Base-by-base conservation (phyloP, 78 protist genomes). In the Cavenderia fasciculata region DNA sequence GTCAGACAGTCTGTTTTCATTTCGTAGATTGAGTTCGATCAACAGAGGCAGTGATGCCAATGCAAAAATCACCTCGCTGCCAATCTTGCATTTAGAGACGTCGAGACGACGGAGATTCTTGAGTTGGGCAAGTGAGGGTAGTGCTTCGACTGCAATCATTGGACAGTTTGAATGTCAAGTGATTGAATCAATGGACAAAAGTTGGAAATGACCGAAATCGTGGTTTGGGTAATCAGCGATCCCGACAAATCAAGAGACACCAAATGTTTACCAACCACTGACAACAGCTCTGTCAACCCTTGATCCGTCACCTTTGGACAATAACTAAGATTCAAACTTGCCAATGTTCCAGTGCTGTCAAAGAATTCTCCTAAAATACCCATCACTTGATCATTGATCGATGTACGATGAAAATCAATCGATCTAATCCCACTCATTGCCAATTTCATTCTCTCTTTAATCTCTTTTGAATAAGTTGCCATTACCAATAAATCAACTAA, bases 131-230 rank as follows among this genome's bases (percentile, higher is more conserved):
- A 82, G 63, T n/a, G 31, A 46, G 6, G 41, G 21, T 11, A 82
- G 69, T 5, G 47, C 23, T 69, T 68, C 90, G 1, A 78, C n/a
- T 27, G 56, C 36, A 4, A 68, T 40, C 25, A 82, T 38, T 16
- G 41, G 25, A 68, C 90, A 82, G 54, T 54, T 82, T 82, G 76
- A n/a, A 82, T 57, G 68, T 82, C 69, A 19, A 82, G 61, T 16
- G 27, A 29, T 23, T 68, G 78, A 18, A 82, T 68, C 31, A 49
- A 57, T 31, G 11, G 69, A 68, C 90, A 82, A 43, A 61, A 82
- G 14, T 49, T 65, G 19, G 90, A 65, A 3, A 82, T 14, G 0
- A 82, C 68, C 10, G 76, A 47, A 3, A 82, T 82, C 0, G 90
- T 52, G 36, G 65, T 82, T 16, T 68, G 34, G 41, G 66, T 27